Percentiles rank a stretch among this genome's conserved stretches.
phyloP scores from a whole-genome alignment of 768 basidiomycete species.

The Pluteus cervinus region DNA sequence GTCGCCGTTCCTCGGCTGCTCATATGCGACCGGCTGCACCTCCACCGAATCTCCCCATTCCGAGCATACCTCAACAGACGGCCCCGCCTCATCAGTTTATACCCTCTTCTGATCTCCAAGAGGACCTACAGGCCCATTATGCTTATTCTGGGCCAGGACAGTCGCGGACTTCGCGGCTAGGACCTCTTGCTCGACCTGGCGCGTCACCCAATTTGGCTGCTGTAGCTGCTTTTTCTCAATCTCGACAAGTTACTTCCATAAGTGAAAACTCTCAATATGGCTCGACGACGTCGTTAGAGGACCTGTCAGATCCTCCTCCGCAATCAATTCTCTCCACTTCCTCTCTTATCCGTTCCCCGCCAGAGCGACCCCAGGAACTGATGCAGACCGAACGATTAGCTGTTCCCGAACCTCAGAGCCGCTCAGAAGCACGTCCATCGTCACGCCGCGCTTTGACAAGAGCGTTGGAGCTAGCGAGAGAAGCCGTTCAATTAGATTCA shows the following conservation, averaged over 20 bases:
- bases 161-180: conserved; percentile 27
- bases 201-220: conserved; percentile 48
- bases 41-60: conserved; percentile 72
- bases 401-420: conserved; percentile 37
- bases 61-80: conserved; percentile 44
- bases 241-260: conserved; percentile 30
- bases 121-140: too few relatives aligned
- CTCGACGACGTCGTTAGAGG: conserved; percentile 34
- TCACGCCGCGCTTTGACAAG: conserved; percentile 82
- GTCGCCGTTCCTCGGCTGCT: conserved; percentile 66
- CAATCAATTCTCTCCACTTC: conserved; percentile 40
- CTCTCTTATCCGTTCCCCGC: conserved; percentile 22
- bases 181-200: conserved; percentile 29
- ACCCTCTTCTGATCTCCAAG: conserved; percentile 14
- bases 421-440: conserved; percentile 57
- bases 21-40: conserved; percentile 61
- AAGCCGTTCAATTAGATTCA: conserved; percentile 84
- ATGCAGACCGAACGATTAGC: conserved; percentile 5
- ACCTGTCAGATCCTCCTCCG: conserved; percentile 54
- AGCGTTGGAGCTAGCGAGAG: conserved; percentile 82
- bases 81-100: conserved; percentile 12
- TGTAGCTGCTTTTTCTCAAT: conserved; percentile 57
- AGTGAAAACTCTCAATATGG: conserved; percentile 20
- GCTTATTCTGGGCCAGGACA: conserved; percentile 19
- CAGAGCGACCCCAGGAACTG: conserved; percentile 14